These are phyloP conservation scores for Aspergillus chevalieri DNA, from an alignment of 2,329 filamentous ascomycete species.

Conservation along the genomic window DNA sequence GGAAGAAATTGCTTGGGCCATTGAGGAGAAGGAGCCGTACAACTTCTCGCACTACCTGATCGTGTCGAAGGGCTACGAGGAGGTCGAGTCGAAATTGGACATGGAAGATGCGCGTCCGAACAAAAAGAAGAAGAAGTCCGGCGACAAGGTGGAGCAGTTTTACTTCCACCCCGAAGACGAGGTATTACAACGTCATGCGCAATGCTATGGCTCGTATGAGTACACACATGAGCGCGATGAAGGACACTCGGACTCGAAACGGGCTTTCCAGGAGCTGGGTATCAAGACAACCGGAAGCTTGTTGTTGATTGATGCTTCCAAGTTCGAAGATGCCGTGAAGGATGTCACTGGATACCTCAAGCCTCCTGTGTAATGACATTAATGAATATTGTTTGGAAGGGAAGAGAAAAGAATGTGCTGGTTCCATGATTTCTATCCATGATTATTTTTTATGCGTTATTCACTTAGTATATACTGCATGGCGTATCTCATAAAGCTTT, in stretches of 20 bases:
- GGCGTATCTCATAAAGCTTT: conserved; percentile 1
- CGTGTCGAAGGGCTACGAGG: conserved; percentile 84
- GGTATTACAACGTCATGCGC: conserved; percentile 69
- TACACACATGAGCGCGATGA: conserved; percentile 75
- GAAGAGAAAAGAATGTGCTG: conserved; percentile 2
- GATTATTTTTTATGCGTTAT: neutral
- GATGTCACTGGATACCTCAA: conserved; percentile 69
- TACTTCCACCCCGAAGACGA: conserved; percentile 98
- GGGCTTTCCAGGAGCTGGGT: conserved; percentile 89
- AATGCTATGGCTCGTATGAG: conserved; percentile 63
- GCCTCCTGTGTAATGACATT: conserved; percentile 36
- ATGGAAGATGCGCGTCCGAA: conserved; percentile 55
- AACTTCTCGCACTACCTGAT: conserved; percentile 89
- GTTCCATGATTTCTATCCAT: conserved; percentile 2
- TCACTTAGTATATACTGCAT: neutral
- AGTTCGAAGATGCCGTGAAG: conserved; percentile 70
- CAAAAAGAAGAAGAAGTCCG: conserved; percentile 60
- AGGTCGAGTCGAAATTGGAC: conserved; percentile 76
- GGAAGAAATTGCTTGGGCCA: conserved; percentile 81
- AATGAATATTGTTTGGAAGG: neutral
- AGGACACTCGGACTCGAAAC: conserved; percentile 78
- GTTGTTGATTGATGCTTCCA: conserved; percentile 75
- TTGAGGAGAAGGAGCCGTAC: conserved; percentile 88
- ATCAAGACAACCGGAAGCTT: conserved; percentile 77
- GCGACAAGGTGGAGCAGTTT: conserved; percentile 55